phyloP scores from a whole-genome alignment of 352 stramenopile species.

The Phytophthora sp. region DNA sequence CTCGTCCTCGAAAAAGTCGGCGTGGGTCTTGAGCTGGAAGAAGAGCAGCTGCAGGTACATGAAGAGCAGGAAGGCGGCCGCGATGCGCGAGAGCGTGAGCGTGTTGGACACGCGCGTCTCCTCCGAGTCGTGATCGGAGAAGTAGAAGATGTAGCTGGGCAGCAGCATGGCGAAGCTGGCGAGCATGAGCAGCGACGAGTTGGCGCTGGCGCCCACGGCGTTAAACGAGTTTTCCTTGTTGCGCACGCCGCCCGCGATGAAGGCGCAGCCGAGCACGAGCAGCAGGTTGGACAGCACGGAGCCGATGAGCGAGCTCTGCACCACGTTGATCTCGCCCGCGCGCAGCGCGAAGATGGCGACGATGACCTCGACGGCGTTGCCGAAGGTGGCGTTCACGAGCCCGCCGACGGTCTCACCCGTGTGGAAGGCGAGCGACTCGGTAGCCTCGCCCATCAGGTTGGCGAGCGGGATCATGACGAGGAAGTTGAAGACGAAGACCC shows the following conservation, averaged over 20 bases:
- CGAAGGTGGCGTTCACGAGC: slow-evolving; percentile 98
- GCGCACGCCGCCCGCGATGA: slow-evolving; percentile 89
- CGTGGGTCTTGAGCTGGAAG: slow-evolving; percentile 96
- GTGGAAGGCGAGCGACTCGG: slow-evolving; percentile 96
- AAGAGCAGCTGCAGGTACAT: slow-evolving; percentile 96
- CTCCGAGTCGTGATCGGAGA: slow-evolving; percentile 78
- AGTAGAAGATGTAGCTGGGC: slow-evolving; percentile 93
- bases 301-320: slow-evolving; percentile 97
- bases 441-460: slow-evolving; percentile 96
- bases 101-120: slow-evolving; percentile 71
- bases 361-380: slow-evolving; percentile 97
- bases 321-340: slow-evolving; percentile 94
- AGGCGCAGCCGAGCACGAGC: slow-evolving; percentile 97
- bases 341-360: slow-evolving; percentile 95
- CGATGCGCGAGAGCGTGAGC: slow-evolving; percentile 78
- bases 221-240: slow-evolving; percentile 94
- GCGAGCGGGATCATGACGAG: slow-evolving; percentile 96
- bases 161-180: slow-evolving; percentile 94
- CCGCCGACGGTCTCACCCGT: slow-evolving; percentile 97
- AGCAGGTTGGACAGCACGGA: slow-evolving; percentile 98
- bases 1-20: slow-evolving; percentile 90
- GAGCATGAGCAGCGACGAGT: slow-evolving; percentile 95
- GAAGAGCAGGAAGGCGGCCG: slow-evolving; percentile 85
- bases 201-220: slow-evolving; percentile 90
- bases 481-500: slow-evolving; percentile 97